These are phyloP conservation scores for Ophiostoma tasmaniense DNA, from an alignment of 2,329 filamentous ascomycete species.

Conservation along the genomic window DNA sequence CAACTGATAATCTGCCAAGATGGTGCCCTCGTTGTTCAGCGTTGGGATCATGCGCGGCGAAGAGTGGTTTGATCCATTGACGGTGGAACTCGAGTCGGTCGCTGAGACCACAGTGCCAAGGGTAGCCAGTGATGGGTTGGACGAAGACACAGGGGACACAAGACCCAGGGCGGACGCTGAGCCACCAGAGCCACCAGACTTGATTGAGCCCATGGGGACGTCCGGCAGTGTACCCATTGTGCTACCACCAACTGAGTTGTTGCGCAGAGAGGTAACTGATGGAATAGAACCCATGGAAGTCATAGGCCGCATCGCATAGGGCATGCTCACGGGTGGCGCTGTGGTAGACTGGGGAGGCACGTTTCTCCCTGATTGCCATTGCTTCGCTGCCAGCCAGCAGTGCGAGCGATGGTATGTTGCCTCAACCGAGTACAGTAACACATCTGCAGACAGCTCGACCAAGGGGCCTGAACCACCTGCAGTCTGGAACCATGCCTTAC, in stretches of 20 bases:
- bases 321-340: constrained; percentile 12
- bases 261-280: not conserved
- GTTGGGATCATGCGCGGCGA: constrained; percentile 7
- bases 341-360: constrained; percentile 20
- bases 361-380: constrained; percentile 33
- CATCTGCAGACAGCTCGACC: constrained; percentile 52
- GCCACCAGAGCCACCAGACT: not conserved
- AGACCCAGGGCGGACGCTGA: constrained; percentile 2
- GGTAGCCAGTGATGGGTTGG: constrained; percentile 12
- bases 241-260: not conserved
- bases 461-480: constrained; percentile 50
- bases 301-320: constrained; percentile 9
- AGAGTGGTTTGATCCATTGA: constrained; percentile 11
- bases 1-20: constrained; percentile 3
- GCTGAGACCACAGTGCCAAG: constrained; percentile 20
- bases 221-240: constrained; percentile 8
- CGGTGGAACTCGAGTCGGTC: constrained; percentile 6
- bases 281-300: constrained; percentile 9
- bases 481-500: constrained; percentile 66
- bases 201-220: constrained; percentile 6
- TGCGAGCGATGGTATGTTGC: constrained; percentile 51
- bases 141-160: constrained; percentile 5
- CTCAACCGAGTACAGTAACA: constrained; percentile 53
- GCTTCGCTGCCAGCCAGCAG: constrained; percentile 46
- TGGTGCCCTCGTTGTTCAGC: not conserved